Evolutionary conservation across 495 filamentous ascomycete genomes (phyloP), one percentile per base, ranked within the genome.

Genomic region (Penicillium malachiteum): DNA sequence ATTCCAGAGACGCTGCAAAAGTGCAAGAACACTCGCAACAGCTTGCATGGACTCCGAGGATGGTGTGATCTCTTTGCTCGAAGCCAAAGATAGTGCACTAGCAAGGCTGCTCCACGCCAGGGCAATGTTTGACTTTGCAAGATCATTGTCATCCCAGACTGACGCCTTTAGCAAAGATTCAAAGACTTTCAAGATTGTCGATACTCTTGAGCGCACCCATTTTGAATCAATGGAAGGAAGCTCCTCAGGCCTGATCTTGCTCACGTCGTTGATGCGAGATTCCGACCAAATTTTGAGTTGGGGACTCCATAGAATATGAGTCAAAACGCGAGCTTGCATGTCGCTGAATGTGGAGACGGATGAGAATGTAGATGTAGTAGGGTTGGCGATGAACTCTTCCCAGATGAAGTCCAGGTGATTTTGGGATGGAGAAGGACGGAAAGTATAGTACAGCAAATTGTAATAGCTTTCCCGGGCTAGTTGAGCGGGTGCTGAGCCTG

Each of bases 61-160:
- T 11, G 92, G 87, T 59, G 91, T 96, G 52, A 98, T 86, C 65
- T 98, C 94, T 70, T 95, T 94, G 41, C 80, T 86, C 6, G 89
- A 89, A 0, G 94, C 92, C 48, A 86, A 80, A 4, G 86, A 85
- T 32, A 97, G 69, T 7, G 89, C 84, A 11, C 72, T 81, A 13
- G 87, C 80, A 30, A 96, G 82, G 44, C 73, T 78, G 10, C 70
- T 67, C 93, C 94, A 97, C 39, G 93, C 76, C 10, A 69, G 66
- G 35, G 75, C 77, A 26, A 84, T 77, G 30, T 74, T 65, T 2
- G 71, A 76, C 18, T 60, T 58, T 12, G 68, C 63, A 6, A 74
- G 62, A 6, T 75, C 75, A 13, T 81, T 72, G 3, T 77, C 68
- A 12, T 76, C 72, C 70, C 82, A 81, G 16, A 83, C 80, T 0